Evolutionary conservation across 2,329 filamentous ascomycete genomes (phyloP), one percentile per base, ranked within the genome.

Genomic region (Sporothrix phasma): DNA sequence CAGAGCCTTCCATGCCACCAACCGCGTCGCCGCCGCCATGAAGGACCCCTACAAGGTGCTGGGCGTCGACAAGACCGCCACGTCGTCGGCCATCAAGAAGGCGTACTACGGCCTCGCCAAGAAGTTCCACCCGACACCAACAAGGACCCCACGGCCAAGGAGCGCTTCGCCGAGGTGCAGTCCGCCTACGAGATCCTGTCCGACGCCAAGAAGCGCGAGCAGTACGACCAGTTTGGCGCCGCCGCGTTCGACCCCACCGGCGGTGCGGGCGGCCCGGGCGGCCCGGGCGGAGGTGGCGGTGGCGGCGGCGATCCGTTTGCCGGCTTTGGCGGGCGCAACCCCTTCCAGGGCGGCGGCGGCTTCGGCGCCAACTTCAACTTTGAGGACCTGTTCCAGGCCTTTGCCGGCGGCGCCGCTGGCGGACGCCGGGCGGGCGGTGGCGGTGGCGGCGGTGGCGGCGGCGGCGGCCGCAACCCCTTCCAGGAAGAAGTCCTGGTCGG

Each of bases 21-120:
- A 75, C 51, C 76, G 75, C 51, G 70, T 74, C 5, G 72, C 79
- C 24, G 80, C 80, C 5, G 76, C 84, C 31, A 76, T 73, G 43
- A 84, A 90, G 74, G 89, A 99, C 71, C 94, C 94, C 1, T 99
- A 99, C 76, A 84, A 86, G 68, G 83, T 89, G 3, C 86, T 99
- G 31, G 94, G 94, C 15, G 90, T 99, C 34, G 80, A 80, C 71
- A 96, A 93, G 74, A 82, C 77, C 67, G 90, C 94, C n/a, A 87
- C 90, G 1, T 79, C 91, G 3, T 80, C 85, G 66, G 93, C 97
- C 41, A 97, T 99, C 74, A 99, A 99, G 75, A 97, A 97, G 76
- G 92, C 94, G 3, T 99, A 99, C 79, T 99, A 99, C 74, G 90
- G 92, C 60, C 81, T 97, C 65, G 94, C 94, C 22, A 99, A 99